Evolutionary conservation across 2,329 filamentous ascomycete species (phyloP), one percentile per base, ranked within the genome.

Genomic region (Aspergillus unguis): DNA sequence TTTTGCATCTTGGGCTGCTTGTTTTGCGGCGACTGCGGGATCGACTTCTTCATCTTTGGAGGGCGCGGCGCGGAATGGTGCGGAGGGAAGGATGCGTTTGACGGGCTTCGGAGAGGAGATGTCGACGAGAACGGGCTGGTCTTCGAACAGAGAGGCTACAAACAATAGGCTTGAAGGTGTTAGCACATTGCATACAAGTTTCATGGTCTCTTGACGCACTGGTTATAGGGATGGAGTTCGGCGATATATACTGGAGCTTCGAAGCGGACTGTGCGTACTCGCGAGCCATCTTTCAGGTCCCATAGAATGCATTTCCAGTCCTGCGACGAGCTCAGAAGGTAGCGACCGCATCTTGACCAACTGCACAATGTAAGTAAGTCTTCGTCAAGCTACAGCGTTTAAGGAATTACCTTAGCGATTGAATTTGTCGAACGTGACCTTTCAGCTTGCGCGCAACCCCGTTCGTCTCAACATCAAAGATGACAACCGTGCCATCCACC

Each of bases 391-490:
- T 5, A 10, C 25, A 32, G 28, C 11, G 27, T 31, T 17, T 36
- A 11, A 28, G 10, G 35, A 27, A 3, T 7, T 71, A 78, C 77
- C 77, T 95, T 55, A 99, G 74, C 47, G 90, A 96, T 62, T 95
- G 92, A 52, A 99, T 92, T 68, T 94, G 92, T 67, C 90, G 86
- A 46, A 89, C 95, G 74, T 99, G 94, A 9, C 92, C 94, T 59
- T 90, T 85, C 58, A 99, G 78, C 75, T 97, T 99, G 67, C 91
- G 87, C 53, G 94, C 94, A 4, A 97, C 90, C 35, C 94, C 92
- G 80, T 95, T 95, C 7, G 95, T 99, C 74, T 99, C 95, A 45
- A 97, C 84, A 68, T 99, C 94, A 81, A 95, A 99, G 43, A 99
- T 88, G 50, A 95, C 90, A 37, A 99, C 88, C 4, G 90, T 94